Evolutionary conservation across 495 filamentous ascomycete genomes (phyloP).

Genomic region (Penicillium parvum): DNA sequence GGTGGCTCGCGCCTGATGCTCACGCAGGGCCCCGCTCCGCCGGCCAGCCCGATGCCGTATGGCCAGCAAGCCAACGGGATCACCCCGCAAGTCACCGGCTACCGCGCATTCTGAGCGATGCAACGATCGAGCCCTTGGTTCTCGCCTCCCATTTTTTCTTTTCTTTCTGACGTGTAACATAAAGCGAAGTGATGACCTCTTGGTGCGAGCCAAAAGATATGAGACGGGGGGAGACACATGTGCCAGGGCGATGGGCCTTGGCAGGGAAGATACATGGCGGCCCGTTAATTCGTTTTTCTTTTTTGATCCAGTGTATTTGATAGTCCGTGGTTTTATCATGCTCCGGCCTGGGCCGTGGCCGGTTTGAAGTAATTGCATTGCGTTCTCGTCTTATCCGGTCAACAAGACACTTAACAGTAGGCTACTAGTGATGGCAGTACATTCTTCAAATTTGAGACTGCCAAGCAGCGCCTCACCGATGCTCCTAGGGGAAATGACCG

Average conservation of each 20-base stretch:
- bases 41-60: conserved; percentile 58
- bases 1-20: conserved; percentile 92
- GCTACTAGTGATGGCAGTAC: neutral
- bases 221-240: conserved; percentile 6
- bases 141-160: conserved; percentile 9
- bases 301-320: conserved; percentile 27
- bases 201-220: conserved; percentile 27
- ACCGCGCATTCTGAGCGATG: conserved; percentile 49
- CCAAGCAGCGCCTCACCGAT: conserved; percentile 8
- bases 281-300: conserved; percentile 23
- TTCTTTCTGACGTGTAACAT: conserved; percentile 40
- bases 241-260: conserved; percentile 2
- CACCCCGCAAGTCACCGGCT: conserved; percentile 76
- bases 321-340: conserved; percentile 10
- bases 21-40: conserved; percentile 76
- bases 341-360: conserved; percentile 8
- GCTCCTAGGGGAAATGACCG: neutral
- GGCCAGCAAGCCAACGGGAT: conserved; percentile 70
- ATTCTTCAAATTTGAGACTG: neutral
- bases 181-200: conserved; percentile 34
- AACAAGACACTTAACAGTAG: no score
- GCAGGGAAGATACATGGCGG: conserved; percentile 15
- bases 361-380: conserved; percentile 20
- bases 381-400: conserved; percentile 3
- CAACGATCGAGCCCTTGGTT: conserved; percentile 7